These are phyloP conservation scores for Rhododendron ferrugineum DNA, from an alignment of 148 eudicot species.

Conservation along the genomic window DNA sequence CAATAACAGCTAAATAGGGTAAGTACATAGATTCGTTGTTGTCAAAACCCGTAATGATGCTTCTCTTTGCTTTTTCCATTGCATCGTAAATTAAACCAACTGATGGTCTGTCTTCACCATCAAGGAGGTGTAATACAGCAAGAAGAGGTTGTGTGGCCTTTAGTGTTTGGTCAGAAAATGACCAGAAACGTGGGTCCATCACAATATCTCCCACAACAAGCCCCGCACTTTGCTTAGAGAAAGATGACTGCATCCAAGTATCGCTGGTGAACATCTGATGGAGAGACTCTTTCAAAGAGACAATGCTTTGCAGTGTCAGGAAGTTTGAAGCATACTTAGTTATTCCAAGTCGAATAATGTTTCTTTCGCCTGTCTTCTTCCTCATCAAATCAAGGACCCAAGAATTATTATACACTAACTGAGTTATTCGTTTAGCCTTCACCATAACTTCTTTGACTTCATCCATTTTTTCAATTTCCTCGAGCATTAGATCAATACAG, in stretches of 20 bases:
- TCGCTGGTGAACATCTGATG: constrained; percentile 8
- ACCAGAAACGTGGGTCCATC: constrained; percentile 18
- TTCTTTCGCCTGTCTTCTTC: background rate
- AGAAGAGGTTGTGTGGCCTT: constrained; percentile 21
- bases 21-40: constrained; percentile 5
- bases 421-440: constrained; percentile 23
- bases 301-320: constrained; percentile 22
- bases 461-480: constrained; percentile 9
- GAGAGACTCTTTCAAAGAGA: constrained; percentile 9
- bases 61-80: constrained; percentile 27
- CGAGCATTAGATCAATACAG: constrained; percentile 23
- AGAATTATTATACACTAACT: constrained; percentile 16
- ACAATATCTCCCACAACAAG: constrained; percentile 9
- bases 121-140: constrained; percentile 11
- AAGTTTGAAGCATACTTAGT: constrained; percentile 18
- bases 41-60: constrained; percentile 6
- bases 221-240: constrained; percentile 13
- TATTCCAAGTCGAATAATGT: constrained; percentile 15
- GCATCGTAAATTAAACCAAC: constrained; percentile 27
- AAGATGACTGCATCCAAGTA: background rate
- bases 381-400: constrained; percentile 2
- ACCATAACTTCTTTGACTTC: constrained; percentile 15
- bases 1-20: constrained; percentile 13
- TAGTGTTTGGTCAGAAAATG: background rate
- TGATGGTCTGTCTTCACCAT: constrained; percentile 17